phyloP scores from a whole-genome alignment of 106 monocot genomes.

The Dendrobium huoshanense region DNA sequence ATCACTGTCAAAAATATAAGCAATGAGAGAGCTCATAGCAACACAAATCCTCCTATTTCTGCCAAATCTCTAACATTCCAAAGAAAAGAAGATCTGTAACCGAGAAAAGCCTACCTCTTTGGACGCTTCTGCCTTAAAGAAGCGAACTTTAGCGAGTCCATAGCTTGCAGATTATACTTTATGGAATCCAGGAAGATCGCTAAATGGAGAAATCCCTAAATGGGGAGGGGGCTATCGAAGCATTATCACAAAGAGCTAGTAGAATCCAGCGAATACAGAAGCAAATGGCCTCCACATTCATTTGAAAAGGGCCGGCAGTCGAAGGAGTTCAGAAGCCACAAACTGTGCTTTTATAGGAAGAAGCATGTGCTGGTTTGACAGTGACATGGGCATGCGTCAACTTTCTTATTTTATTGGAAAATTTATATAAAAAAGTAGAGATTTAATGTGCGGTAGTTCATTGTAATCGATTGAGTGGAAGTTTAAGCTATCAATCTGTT shows the following conservation, averaged over 20 bases:
- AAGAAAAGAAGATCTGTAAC: not conserved
- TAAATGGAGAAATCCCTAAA: not conserved
- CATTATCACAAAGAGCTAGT: not conserved
- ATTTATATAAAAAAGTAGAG: not conserved
- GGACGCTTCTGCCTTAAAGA: slow-evolving; percentile 38
- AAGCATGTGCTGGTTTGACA: slow-evolving; percentile 2
- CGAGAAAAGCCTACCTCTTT: slow-evolving; percentile 42
- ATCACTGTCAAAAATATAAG: slow-evolving; percentile 30
- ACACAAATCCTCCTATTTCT: no score
- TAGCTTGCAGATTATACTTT: not conserved
- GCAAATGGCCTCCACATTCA: not conserved
- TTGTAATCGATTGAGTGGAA: no score
- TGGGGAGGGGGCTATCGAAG: not conserved
- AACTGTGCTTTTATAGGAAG: not conserved
- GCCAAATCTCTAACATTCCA: not conserved
- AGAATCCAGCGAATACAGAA: not conserved
- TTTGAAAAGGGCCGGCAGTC: not conserved
- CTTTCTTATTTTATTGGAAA: not conserved
- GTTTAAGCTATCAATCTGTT: no score
- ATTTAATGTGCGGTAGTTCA: not conserved
- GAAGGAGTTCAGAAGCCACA: slow-evolving; percentile 1
- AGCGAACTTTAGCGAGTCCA: slow-evolving; percentile 14
- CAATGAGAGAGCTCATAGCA: not conserved
- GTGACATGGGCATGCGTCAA: slow-evolving; percentile 4
- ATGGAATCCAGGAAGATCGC: no score